Conservation (phyloP, 2,329 filamentous ascomycete species). For the Fusarium cyanostomum region DNA sequence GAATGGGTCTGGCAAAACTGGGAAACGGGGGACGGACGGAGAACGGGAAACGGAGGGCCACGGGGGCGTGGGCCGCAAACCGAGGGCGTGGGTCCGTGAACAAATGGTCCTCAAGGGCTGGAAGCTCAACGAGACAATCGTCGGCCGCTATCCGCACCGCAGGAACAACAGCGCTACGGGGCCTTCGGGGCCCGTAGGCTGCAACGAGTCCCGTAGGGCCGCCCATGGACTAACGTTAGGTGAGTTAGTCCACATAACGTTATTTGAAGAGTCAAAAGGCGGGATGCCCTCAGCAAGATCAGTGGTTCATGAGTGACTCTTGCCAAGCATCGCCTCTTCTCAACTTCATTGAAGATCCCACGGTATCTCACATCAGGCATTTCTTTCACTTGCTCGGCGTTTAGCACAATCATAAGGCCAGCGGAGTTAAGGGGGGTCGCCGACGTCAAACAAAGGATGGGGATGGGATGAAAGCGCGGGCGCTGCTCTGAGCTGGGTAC, state of each 20-base stretch:
- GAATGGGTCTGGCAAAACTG: not conserved
- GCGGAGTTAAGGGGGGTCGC: conserved; percentile 8
- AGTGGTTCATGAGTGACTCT: too few species aligned
- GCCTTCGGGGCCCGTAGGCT: conserved; percentile 16
- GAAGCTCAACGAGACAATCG: not conserved
- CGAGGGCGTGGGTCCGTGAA: conserved; percentile 22
- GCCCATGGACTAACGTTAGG: not conserved
- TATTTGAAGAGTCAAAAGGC: not conserved
- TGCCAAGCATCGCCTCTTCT: not conserved
- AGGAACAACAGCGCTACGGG: conserved; percentile 20
- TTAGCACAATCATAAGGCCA: conserved; percentile 16
- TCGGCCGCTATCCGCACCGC: conserved; percentile 25
- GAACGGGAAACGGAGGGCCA: conserved; percentile 32
- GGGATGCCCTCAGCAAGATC: not conserved
- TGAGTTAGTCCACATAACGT: too few species aligned
- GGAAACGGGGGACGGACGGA: conserved; percentile 26
- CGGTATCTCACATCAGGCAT: not conserved
- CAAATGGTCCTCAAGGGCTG: not conserved
- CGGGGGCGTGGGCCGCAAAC: conserved; percentile 34
- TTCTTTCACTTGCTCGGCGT: conserved; percentile 8
- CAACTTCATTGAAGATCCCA: not conserved
- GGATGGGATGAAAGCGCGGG: conserved; percentile 11
- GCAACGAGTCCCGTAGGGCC: conserved; percentile 4
- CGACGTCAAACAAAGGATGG: conserved; percentile 11
- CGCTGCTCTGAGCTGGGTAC: not conserved